Evolutionary conservation across 2,329 filamentous ascomycete species (phyloP), one percentile per base, ranked within the genome.

Genomic region (Dactylellina parvicollis): DNA sequence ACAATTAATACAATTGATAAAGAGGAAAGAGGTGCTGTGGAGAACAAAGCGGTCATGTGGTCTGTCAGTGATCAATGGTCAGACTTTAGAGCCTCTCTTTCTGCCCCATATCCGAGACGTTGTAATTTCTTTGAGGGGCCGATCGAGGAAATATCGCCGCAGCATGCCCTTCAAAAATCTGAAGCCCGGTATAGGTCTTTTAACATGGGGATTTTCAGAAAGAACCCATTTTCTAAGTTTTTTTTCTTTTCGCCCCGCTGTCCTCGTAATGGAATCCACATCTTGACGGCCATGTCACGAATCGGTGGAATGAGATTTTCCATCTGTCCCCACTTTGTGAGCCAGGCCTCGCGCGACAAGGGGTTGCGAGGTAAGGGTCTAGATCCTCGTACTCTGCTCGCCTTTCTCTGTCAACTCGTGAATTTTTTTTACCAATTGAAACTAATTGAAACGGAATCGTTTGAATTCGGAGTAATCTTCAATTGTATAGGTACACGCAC

Each of bases 221-320:
- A n/a, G n/a, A n/a, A n/a, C n/a, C n/a, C n/a, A n/a, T n/a, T n/a
- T n/a, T n/a, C n/a, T n/a, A n/a, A n/a, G n/a, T 38, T n/a, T 38
- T 5, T 32, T 5, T 5, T 32, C 12, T 24, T 46, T 14, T 49
- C 3, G 44, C 20, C 44, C 22, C 20, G 44, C 40, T 64, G 28
- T 64, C 60, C 44, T 50, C 44, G 44, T 52, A 65, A 55, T 55
- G 47, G 22, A 65, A 56, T 55, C 60, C 60, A 65, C 60, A 65
- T 56, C 44, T 40, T 49, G 36, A 52, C 42, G 36, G 60, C 49
- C 38, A 42, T 56, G 60, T 64, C 32, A 64, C 47, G 47, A 47
- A 65, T 20, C 56, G 38, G 52, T 26, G 46, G 38, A 49, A 47
- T 46, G 60, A 28, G 60, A 47, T 65, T 52, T 28, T 65, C 28